These are phyloP conservation scores for Acacia acuminata DNA, from an alignment of 306 rosid genomes.

Conservation along the genomic window DNA sequence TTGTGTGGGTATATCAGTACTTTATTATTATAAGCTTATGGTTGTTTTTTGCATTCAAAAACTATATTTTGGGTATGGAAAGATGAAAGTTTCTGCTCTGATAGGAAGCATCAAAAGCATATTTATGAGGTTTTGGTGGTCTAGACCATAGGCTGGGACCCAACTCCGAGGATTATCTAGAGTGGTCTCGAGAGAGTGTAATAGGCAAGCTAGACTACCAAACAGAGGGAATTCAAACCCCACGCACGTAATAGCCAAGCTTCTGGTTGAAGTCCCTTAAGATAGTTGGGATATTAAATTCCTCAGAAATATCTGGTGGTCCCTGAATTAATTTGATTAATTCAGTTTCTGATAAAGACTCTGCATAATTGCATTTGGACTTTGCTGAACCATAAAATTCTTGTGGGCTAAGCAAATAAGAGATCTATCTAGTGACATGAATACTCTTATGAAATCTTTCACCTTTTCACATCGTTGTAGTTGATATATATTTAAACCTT, in stretches of 20 bases:
- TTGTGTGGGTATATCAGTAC: neutral
- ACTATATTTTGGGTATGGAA: neutral
- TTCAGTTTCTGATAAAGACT: slow-evolving; percentile 1
- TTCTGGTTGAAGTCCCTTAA: neutral
- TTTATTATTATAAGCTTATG: neutral
- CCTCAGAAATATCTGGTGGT: neutral
- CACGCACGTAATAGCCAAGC: no score
- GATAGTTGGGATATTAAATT: neutral
- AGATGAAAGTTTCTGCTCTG: neutral
- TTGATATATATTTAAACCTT: neutral
- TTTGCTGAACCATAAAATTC: neutral
- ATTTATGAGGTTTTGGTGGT: neutral
- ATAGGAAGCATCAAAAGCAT: neutral
- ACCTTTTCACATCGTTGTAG: neutral
- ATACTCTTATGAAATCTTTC: neutral
- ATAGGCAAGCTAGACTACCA: neutral
- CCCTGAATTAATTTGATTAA: neutral
- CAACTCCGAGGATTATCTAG: neutral
- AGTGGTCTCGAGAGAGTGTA: neutral
- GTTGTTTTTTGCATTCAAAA: neutral
- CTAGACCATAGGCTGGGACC: neutral
- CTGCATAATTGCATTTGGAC: neutral
- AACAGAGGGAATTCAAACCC: neutral
- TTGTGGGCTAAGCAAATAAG: neutral
- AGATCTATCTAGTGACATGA: neutral